Percentiles rank a stretch among this genome's conserved stretches.
Evolutionary conservation across 805 yeast genomes (phyloP).

Genomic region (Saturnispora quitensis): DNA sequence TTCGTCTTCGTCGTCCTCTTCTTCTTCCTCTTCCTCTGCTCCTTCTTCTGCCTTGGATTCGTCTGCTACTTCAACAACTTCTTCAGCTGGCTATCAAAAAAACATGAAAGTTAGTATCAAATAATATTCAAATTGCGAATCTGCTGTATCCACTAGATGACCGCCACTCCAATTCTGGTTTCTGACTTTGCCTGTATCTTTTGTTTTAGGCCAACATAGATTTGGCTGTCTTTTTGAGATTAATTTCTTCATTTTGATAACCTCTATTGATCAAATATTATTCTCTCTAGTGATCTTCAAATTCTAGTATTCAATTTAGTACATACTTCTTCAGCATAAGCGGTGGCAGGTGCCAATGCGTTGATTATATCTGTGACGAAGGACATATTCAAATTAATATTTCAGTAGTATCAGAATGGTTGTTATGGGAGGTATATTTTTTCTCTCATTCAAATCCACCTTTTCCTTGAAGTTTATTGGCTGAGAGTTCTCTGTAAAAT

Average conservation of each 20-base stretch:
- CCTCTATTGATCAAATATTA: neutral
- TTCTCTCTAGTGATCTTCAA: too few relatives aligned
- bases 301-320: too few relatives aligned
- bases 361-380: conserved; percentile 70
- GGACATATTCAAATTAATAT: conserved; percentile 20
- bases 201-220: too few relatives aligned
- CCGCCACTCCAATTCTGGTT: too few relatives aligned
- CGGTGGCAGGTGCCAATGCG: conserved; percentile 66
- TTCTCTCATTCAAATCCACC: neutral
- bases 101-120: neutral
- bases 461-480: neutral
- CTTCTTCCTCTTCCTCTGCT: conserved; percentile 29
- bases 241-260: neutral
- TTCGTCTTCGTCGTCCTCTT: conserved; percentile 32
- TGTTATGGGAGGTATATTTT: neutral
- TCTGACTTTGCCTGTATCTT: too few relatives aligned
- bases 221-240: neutral
- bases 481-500: neutral
- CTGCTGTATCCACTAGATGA: too few relatives aligned
- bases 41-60: conserved; percentile 53
- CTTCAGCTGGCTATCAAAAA: conserved; percentile 24
- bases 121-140: neutral
- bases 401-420: neutral
- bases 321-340: conserved; percentile 66
- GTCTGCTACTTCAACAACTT: conserved; percentile 34